Evolutionary conservation across 2,329 filamentous ascomycete species (phyloP), one percentile per base, ranked within the genome.

Genomic region (Venturia aucupariae): DNA sequence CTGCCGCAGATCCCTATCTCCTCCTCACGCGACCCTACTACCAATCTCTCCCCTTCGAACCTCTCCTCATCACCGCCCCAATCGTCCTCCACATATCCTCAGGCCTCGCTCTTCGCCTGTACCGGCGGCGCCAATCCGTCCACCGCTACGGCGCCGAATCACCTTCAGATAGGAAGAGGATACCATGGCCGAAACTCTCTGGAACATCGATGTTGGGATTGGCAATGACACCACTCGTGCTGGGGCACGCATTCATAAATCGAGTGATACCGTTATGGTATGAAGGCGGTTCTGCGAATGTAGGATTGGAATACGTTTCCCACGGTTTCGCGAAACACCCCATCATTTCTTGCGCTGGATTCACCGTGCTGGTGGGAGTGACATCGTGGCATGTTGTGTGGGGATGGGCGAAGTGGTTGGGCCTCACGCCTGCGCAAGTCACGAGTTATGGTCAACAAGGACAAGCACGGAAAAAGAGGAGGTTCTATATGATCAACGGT

Each of bases 1-100:
- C 87, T 10, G 83, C 86, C 62, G 89, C 89, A 66, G 92, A 97
- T 73, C 86, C 86, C 61, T 96, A 92, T 75, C 86, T 97, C 60
- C 87, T 97, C 68, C 90, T 96, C 75, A 92, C 92, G 35, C 86
- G 93, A 67, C 92, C 95, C 60, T 86, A 94, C 75, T 97, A 97
- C 79, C 93, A 97, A 75, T 92, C 90, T 27, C 65, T 70, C 0
- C 82, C 88, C 1, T 79, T 90, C 19, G 92, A 97, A 73, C 90
- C 91, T 3, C 78, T 95, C 24, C 81, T 97, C 67, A 84, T 97
- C 66, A 86, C 82, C 54, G 75, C 91, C 1, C 92, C 93, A 2
- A 79, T 96, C 27, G 74, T 86, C 65, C 83, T 87, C 2, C 93
- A 97, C 74, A 80, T 97, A 54, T 80, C 83, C 17, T 89, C 90